Percentiles rank a stretch among this genome's conserved stretches.
These are phyloP conservation scores for Alternaria triticimaculans DNA, from an alignment of 2,329 filamentous ascomycete genomes.

Conservation along the genomic window DNA sequence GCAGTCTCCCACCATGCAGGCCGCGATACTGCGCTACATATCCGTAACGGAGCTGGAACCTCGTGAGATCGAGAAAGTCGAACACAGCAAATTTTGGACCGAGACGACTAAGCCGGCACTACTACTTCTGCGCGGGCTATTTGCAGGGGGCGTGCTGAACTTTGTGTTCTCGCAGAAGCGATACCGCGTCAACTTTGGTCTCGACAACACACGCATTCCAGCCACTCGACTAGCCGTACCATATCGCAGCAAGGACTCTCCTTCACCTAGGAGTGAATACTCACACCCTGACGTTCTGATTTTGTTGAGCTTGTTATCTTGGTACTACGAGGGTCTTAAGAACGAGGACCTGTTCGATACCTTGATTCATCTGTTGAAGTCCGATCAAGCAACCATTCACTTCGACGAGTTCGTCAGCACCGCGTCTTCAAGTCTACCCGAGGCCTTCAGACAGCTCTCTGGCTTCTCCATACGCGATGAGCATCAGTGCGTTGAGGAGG, in stretches of 20 bases:
- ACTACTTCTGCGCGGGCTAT: slow-evolving; percentile 61
- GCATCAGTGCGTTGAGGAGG: slow-evolving; percentile 51
- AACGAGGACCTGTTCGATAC: slow-evolving; percentile 58
- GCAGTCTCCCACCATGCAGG: slow-evolving; percentile 39
- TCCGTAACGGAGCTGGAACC: slow-evolving; percentile 39
- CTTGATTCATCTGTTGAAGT: slow-evolving; percentile 57
- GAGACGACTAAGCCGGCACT: slow-evolving; percentile 46
- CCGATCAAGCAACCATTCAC: slow-evolving; percentile 60
- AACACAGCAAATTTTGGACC: slow-evolving; percentile 47
- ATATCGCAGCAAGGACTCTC: slow-evolving; percentile 69
- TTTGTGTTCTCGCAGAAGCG: slow-evolving; percentile 65
- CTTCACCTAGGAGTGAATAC: slow-evolving; percentile 68
- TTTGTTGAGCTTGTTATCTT: slow-evolving; percentile 68
- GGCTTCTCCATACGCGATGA: slow-evolving; percentile 55
- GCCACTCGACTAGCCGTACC: slow-evolving; percentile 63
- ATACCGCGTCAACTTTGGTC: slow-evolving; percentile 71
- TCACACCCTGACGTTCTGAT: slow-evolving; percentile 73
- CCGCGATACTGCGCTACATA: slow-evolving; percentile 56
- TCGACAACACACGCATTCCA: slow-evolving; percentile 59
- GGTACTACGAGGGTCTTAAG: slow-evolving; percentile 68
- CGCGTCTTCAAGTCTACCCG: slow-evolving; percentile 30
- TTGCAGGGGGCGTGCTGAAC: slow-evolving; percentile 61
- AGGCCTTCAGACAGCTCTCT: slow-evolving; percentile 49
- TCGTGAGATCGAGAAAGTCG: slow-evolving; percentile 34
- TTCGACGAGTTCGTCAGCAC: slow-evolving; percentile 59